Evolutionary conservation across 805 yeast species (phyloP).

Genomic region (Pichia scutulata): DNA sequence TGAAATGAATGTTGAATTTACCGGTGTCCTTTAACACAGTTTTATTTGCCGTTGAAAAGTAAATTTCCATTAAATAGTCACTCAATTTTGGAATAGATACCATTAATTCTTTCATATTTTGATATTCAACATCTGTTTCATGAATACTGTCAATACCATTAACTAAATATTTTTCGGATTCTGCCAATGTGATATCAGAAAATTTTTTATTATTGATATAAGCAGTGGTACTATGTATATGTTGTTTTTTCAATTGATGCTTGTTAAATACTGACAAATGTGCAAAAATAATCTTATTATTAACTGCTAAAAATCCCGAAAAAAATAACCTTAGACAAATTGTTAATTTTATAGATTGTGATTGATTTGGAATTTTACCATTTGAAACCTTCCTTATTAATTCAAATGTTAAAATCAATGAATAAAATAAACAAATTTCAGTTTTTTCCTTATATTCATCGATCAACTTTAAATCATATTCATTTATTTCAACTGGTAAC

Average conservation of each 20-base stretch:
- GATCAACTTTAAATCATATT: neutral
- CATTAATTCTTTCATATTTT: conserved; percentile 1
- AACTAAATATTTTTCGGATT: conserved; percentile 1
- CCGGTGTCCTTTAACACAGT: conserved; percentile 10
- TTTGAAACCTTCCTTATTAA: conserved; percentile 3
- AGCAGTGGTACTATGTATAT: neutral
- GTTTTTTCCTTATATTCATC: neutral
- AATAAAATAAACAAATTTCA: conserved; percentile 3
- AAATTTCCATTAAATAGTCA: conserved; percentile 12
- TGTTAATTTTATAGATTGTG: neutral
- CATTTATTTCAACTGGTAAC: neutral
- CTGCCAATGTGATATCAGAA: neutral
- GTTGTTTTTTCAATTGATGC: neutral
- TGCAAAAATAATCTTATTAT: conserved; percentile 3
- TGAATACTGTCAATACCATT: neutral
- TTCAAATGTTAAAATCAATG: neutral
- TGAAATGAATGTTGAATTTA: conserved; percentile 14
- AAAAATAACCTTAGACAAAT: conserved; percentile 1
- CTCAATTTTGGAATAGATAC: conserved; percentile 11
- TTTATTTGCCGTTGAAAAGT: conserved; percentile 6
- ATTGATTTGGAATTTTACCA: neutral
- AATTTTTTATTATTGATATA: neutral
- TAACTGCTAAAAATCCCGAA: neutral
- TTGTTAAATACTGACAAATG: neutral
- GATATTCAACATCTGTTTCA: neutral